Evolutionary conservation across 441 rosid species (phyloP).

Genomic region (Brassica balearica): DNA sequence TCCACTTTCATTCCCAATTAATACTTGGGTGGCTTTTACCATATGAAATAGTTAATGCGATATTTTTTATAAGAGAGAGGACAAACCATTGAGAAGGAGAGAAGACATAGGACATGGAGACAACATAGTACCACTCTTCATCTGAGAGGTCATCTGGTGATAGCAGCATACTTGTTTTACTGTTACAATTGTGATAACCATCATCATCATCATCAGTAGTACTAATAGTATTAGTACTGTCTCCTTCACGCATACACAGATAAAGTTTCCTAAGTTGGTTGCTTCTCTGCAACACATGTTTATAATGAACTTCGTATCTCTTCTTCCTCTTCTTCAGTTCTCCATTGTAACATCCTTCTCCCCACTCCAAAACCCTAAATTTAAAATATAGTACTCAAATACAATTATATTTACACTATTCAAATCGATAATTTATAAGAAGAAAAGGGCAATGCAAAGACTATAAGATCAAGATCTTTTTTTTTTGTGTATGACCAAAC

Average conservation of each 20-base stretch:
- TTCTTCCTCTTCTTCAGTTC: conserved; percentile 88
- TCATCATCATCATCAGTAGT: conserved; percentile 3
- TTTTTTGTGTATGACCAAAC: background rate
- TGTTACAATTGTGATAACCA: conserved; percentile 17
- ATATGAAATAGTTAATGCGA: background rate
- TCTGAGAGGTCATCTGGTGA: conserved; percentile 90
- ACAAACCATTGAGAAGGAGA: conserved; percentile 73
- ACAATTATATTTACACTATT: background rate
- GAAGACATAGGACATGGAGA: conserved; percentile 93
- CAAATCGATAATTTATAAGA: conserved; percentile 6
- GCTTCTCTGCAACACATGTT: conserved; percentile 74
- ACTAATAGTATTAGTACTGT: conserved; percentile 33
- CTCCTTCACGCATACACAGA: conserved; percentile 61
- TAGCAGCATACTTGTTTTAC: conserved; percentile 58
- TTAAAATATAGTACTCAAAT: background rate
- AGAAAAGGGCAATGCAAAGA: conserved; percentile 1
- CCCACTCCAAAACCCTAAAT: conserved; percentile 77
- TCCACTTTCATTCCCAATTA: background rate
- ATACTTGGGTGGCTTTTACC: no score
- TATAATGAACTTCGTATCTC: conserved; percentile 49
- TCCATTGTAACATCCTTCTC: conserved; percentile 86
- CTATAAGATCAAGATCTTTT: conserved; percentile 14
- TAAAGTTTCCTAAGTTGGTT: conserved; percentile 76
- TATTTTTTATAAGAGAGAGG: conserved; percentile 20
- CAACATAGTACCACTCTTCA: conserved; percentile 92